Percentiles rank a stretch among this genome's conserved stretches.
Conservation (phyloP, 345 rosid genomes). For the Mercurialis annua region DNA sequence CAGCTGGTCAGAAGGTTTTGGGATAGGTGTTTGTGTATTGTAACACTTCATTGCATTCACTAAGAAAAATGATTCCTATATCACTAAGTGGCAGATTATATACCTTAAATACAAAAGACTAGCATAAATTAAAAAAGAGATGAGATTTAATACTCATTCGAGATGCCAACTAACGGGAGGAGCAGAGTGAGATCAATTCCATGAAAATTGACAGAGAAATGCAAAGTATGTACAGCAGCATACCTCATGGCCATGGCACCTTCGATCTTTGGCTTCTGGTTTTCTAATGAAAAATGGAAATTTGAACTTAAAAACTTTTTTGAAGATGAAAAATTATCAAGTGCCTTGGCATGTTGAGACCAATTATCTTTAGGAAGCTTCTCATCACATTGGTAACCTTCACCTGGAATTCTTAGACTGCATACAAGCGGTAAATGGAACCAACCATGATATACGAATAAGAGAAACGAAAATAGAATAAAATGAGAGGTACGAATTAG, state of each 20-base stretch:
- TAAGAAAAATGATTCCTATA: not conserved
- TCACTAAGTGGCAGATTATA: not conserved
- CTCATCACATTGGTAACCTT: conserved; percentile 35
- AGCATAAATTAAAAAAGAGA: not conserved
- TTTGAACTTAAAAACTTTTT: conserved; percentile 52
- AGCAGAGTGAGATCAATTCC: not conserved
- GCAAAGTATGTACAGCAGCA: not conserved
- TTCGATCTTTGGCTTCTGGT: conserved; percentile 52
- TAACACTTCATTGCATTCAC: not conserved
- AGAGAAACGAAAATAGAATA: conserved; percentile 2
- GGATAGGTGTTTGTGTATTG: not conserved
- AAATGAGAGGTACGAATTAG: conserved; percentile 4
- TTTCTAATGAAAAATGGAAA: conserved; percentile 63
- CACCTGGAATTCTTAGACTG: conserved; percentile 39
- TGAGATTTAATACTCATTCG: no score
- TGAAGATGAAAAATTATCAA: conserved; percentile 31
- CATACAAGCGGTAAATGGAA: conserved; percentile 19
- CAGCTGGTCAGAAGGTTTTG: not conserved
- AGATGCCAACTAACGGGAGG: not conserved
- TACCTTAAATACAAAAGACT: not conserved
- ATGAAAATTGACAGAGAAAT: not conserved
- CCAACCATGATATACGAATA: conserved; percentile 4
- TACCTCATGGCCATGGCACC: conserved; percentile 54
- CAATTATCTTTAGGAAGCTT: conserved; percentile 67
- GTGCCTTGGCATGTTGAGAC: conserved; percentile 57